These are phyloP conservation scores for Carnegiea gigantea DNA, from an alignment of 179 eudicot genomes.

Conservation along the genomic window DNA sequence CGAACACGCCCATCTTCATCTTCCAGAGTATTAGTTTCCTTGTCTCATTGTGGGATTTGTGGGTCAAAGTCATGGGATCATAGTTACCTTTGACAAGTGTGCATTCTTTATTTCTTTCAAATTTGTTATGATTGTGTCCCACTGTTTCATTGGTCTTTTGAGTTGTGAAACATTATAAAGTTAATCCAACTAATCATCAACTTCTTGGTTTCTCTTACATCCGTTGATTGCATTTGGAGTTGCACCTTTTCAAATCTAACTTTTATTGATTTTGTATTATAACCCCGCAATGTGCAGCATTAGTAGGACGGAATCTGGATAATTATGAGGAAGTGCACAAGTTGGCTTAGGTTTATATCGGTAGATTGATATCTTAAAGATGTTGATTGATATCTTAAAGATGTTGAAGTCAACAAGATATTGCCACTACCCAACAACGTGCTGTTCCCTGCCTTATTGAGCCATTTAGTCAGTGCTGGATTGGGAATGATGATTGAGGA, in stretches of 20 bases:
- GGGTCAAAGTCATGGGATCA: not conserved
- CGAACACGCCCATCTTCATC: too few relatives aligned
- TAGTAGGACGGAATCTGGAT: not conserved
- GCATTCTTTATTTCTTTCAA: not conserved
- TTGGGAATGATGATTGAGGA: conserved; percentile 1
- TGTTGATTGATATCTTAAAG: not conserved
- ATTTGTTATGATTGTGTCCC: conserved; percentile 10
- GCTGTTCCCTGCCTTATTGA: not conserved
- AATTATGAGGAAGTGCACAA: not conserved
- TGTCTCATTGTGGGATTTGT: not conserved
- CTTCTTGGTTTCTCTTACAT: not conserved
- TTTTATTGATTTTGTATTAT: not conserved
- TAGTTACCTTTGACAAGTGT: not conserved
- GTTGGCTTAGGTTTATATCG: not conserved
- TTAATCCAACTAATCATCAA: conserved; percentile 9
- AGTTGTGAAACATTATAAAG: not conserved
- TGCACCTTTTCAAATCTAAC: not conserved
- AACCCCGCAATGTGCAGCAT: not conserved
- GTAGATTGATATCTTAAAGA: not conserved
- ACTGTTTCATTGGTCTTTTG: conserved; percentile 3
- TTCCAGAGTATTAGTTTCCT: not conserved
- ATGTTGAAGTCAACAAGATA: not conserved
- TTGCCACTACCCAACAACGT: not conserved
- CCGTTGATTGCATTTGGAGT: not conserved
- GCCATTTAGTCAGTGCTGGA: not conserved